Base-by-base conservation (phyloP, 305 asterid genomes). In the Petunia hybrid region DNA sequence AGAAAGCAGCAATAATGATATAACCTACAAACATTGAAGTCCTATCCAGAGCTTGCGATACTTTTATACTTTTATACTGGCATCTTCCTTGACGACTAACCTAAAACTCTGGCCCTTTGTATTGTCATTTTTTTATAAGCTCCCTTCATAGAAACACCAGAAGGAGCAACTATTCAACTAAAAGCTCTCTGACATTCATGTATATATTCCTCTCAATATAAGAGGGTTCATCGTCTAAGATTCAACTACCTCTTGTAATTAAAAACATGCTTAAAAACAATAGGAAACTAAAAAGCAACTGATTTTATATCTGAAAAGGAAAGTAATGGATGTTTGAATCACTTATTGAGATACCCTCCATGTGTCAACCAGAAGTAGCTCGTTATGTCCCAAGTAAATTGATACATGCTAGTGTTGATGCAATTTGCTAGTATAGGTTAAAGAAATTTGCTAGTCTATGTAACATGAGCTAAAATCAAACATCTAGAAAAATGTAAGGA, bases 161-260 rank as follows among this genome's bases (percentile, higher is more conserved):
- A 65, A 39, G 22, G 70, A 64, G 45, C 45, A 64, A 64, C 31
- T 64, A 64, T 65, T 65, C 73, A 65, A 65, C 48, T 65, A 65
- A 65, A 65, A 65, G 71, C 51, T 39, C 48, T 39, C 73, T 8
- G 12, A 13, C 31, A 40, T 16, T 46, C 56, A 68, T 68, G 56
- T 31, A 68, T 42, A n/a, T n/a, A 68, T 42, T 68, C 2, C 31
- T 41, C 39, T 41, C 39, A 42, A 68, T 6, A 22, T 38, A 42
- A 42, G 56, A 68, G 56, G 9, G 39, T 74, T 81, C 76, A 81
- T 78, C 41, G 31, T 22, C 31, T 22, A 22, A 84, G 77, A 40
- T 41, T 67, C 5, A 67, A 41, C 53, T 14, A 67, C 38, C 9
- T 67, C 53, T 41, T 36, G 7, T 45, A 67, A 67, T 67, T 13